phyloP scores from a whole-genome alignment of 768 basidiomycete genomes.

The Rhizopogon salebrosus region DNA sequence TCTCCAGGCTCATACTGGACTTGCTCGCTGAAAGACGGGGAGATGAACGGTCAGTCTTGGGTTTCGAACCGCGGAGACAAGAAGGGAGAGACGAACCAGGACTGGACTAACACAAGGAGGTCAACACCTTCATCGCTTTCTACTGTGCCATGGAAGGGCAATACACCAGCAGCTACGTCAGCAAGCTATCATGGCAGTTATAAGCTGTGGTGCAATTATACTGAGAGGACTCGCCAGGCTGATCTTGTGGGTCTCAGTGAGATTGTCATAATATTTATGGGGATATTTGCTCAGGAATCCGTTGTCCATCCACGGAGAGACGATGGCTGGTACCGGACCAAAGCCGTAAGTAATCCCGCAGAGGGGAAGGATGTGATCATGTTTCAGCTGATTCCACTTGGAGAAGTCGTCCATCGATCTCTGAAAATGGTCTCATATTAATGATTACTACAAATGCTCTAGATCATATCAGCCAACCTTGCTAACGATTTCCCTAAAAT shows the following conservation, averaged over 20 bases:
- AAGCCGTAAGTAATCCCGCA: conserved; percentile 30
- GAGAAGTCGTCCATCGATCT: no score
- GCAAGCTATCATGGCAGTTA: background rate
- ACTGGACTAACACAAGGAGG: no score
- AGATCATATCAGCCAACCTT: conserved; percentile 8
- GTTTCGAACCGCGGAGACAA: no score
- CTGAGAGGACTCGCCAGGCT: background rate
- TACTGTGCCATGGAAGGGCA: no score
- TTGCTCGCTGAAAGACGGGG: no score
- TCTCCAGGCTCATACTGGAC: no score
- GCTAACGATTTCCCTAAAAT: conserved; percentile 3
- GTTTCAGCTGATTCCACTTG: conserved; percentile 17
- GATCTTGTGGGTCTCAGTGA: background rate
- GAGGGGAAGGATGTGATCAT: conserved; percentile 33
- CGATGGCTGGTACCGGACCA: conserved; percentile 17
- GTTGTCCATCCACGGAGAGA: conserved; percentile 36
- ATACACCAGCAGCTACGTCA: conserved; percentile 1
- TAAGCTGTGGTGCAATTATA: background rate
- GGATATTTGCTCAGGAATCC: conserved; percentile 28
- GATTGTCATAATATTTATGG: conserved; percentile 13
- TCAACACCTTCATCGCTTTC: no score
- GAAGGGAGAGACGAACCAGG: no score
- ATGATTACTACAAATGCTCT: no score
- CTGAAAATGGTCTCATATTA: no score
- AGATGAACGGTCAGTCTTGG: no score